Conservation (phyloP, 441 rosid species). For the Manihot esculenta region DNA sequence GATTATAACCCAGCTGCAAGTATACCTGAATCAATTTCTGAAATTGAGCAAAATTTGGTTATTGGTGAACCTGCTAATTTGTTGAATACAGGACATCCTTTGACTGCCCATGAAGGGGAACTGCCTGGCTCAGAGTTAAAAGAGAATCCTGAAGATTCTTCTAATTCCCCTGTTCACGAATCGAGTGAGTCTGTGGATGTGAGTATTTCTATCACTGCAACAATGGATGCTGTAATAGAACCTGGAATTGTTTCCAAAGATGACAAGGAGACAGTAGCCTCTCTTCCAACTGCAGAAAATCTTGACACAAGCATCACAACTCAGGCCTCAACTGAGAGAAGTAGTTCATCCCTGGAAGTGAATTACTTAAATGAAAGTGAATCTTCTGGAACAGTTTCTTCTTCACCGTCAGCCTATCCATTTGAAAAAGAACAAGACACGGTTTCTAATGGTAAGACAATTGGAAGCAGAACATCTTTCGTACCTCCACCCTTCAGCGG, state of each 20-base stretch:
- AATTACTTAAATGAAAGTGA: constrained; percentile 33
- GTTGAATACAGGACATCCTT: constrained; percentile 29
- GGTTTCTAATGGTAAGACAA: constrained; percentile 34
- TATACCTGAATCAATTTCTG: constrained; percentile 32
- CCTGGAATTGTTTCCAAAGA: constrained; percentile 33
- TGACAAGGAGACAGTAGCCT: constrained; percentile 26
- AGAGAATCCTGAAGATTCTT: constrained; percentile 30
- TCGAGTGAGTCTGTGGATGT: constrained; percentile 32
- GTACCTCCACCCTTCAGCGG: constrained; percentile 35
- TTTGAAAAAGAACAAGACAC: constrained; percentile 34
- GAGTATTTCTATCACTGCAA: constrained; percentile 36
- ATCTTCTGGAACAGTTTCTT: constrained; percentile 33
- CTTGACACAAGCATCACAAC: constrained; percentile 34
- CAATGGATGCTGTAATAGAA: constrained; percentile 34
- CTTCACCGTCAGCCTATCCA: constrained; percentile 37
- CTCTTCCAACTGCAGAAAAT: constrained; percentile 36
- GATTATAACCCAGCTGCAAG: constrained; percentile 20
- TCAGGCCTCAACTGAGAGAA: constrained; percentile 32
- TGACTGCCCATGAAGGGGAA: constrained; percentile 30
- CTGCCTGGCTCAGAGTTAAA: constrained; percentile 25
- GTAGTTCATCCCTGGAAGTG: constrained; percentile 40
- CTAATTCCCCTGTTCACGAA: constrained; percentile 26
- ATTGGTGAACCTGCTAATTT: constrained; percentile 31
- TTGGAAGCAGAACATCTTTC: constrained; percentile 26
- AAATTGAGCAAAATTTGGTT: constrained; percentile 28